Conservation (phyloP, 805 yeast genomes). For the Henningerozyma blattae region DNA sequence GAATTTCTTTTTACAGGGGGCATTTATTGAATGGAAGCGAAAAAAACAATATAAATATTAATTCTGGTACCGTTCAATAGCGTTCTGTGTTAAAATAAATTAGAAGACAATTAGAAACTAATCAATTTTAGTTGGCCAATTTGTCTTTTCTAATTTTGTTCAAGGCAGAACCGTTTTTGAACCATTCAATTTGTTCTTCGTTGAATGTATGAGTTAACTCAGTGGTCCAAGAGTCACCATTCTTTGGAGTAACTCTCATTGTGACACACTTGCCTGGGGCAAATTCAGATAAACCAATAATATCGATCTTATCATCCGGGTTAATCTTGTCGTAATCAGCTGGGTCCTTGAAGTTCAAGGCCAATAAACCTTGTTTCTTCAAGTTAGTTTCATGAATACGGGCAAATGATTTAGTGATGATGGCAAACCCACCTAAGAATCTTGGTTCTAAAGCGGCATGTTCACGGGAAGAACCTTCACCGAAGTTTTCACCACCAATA, state of each 20-base stretch:
- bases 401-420: conserved; percentile 95
- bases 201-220: conserved; percentile 95
- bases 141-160: conserved; percentile 43
- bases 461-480: conserved; percentile 99
- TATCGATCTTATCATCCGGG: conserved; percentile 81
- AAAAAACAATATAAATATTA: not conserved
- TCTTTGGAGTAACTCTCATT: conserved; percentile 58
- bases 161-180: conserved; percentile 97
- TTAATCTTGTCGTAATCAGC: conserved; percentile 90
- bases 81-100: too few relatives aligned
- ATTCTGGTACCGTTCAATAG: too few relatives aligned
- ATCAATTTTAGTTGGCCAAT: too few relatives aligned
- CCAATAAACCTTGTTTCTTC: conserved; percentile 98
- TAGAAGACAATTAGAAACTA: too few relatives aligned
- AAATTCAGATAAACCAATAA: conserved; percentile 68
- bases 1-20: too few relatives aligned
- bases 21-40: not conserved
- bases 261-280: conserved; percentile 90
- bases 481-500: conserved; percentile 96
- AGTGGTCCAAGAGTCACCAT: conserved; percentile 79
- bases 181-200: conserved; percentile 95
- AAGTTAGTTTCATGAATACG: conserved; percentile 99
- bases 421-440: conserved; percentile 96
- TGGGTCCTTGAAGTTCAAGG: conserved; percentile 83
- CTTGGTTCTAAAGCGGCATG: conserved; percentile 99